These are phyloP conservation scores for Pseudisothecium myosuroides DNA, from an alignment of 225 moss, liverwort and hornwort species.

Conservation along the genomic window DNA sequence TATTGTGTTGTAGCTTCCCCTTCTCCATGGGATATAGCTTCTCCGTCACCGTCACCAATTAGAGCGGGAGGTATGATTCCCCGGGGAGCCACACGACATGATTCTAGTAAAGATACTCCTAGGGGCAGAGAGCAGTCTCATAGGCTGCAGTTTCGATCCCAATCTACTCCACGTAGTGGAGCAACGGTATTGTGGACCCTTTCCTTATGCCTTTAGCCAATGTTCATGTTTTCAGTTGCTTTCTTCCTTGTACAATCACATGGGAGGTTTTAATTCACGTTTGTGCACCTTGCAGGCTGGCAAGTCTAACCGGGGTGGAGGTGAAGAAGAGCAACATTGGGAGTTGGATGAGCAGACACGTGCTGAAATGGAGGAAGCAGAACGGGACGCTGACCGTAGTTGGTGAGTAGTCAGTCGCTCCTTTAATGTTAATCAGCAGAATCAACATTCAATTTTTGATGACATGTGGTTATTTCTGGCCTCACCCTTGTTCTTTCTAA, in stretches of 20 bases:
- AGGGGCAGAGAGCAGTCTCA: conserved; percentile 51
- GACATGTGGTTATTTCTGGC: neutral
- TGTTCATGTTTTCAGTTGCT: neutral
- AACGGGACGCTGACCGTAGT: conserved; percentile 72
- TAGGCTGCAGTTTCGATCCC: conserved; percentile 68
- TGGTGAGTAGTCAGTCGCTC: conserved; percentile 17
- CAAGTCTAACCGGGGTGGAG: conserved; percentile 11
- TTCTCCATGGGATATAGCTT: conserved; percentile 86
- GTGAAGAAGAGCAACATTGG: conserved; percentile 44
- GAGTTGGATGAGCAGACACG: conserved; percentile 62
- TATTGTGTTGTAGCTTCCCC: conserved; percentile 51
- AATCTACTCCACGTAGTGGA: conserved; percentile 38
- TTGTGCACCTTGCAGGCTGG: conserved; percentile 18
- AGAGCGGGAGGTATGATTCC: conserved; percentile 64
- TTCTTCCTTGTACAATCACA: neutral
- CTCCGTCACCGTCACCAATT: conserved; percentile 86
- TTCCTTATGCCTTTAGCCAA: neutral
- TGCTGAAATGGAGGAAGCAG: conserved; percentile 93
- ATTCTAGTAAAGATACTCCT: conserved; percentile 25
- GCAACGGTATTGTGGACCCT: conserved; percentile 21
- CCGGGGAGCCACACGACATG: conserved; percentile 29
- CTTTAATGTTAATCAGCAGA: neutral
- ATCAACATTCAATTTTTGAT: neutral
- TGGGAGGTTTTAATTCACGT: neutral
- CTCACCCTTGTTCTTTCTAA: neutral